Percentiles rank a stretch among this genome's conserved stretches.
phyloP scores from a whole-genome alignment of 192 early-diverging fungal genomes.

The Allomyces arbusculus region DNA sequence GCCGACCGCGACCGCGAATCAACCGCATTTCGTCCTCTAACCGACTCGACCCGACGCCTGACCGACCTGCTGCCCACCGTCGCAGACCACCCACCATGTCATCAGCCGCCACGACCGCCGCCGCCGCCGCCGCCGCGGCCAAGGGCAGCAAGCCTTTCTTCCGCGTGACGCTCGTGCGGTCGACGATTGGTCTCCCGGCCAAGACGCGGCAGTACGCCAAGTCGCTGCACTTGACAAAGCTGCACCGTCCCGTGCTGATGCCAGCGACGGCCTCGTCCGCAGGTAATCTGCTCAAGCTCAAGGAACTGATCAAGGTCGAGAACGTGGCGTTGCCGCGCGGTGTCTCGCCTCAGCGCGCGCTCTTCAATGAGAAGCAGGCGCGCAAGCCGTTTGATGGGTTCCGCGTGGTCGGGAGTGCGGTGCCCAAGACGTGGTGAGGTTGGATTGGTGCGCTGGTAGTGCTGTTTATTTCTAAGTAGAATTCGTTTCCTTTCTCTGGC shows the following conservation, averaged over 20 bases:
- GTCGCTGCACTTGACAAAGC: slow-evolving; percentile 25
- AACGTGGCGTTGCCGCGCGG: background rate
- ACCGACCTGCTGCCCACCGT: too few species aligned
- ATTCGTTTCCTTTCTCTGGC: too few species aligned
- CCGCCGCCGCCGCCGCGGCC: too few species aligned
- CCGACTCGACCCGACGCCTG: too few species aligned
- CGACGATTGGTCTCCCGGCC: slow-evolving; percentile 31
- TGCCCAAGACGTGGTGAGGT: background rate
- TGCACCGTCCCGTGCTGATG: slow-evolving; percentile 34
- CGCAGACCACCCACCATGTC: too few species aligned
- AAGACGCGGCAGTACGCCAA: slow-evolving; percentile 21
- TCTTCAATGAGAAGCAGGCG: background rate
- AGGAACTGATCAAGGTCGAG: slow-evolving; percentile 36
- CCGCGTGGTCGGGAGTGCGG: background rate
- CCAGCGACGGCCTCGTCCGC: slow-evolving; percentile 25
- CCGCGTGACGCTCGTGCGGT: slow-evolving; percentile 36
- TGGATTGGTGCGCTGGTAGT: background rate
- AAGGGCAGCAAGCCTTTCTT: slow-evolving; percentile 11
- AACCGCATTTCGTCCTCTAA: too few species aligned
- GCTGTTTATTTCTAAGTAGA: background rate
- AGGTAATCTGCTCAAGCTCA: slow-evolving; percentile 38
- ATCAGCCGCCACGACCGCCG: too few species aligned
- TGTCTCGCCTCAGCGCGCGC: background rate
- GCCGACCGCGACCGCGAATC: too few species aligned
- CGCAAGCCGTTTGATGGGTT: background rate